phyloP scores from a whole-genome alignment of 176 grass and related monocot species.

The Melocanna baccifera region DNA sequence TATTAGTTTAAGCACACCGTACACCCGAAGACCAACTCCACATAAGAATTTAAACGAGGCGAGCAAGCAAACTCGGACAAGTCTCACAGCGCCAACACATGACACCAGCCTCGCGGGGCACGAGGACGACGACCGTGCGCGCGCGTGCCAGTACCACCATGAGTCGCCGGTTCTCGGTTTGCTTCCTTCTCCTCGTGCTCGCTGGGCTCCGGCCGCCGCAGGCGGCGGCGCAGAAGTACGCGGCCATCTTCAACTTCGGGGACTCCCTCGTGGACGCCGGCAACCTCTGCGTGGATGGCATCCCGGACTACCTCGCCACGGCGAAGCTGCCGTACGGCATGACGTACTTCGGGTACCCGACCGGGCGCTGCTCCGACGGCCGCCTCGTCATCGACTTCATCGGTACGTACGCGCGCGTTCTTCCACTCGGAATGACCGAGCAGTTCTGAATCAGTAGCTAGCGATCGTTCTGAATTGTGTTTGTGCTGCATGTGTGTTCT shows the following conservation, averaged over 20 bases:
- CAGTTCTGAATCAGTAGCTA: background rate
- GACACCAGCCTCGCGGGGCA: background rate
- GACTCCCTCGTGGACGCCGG: slow-evolving; percentile 79
- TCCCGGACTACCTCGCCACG: slow-evolving; percentile 74
- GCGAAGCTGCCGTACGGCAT: slow-evolving; percentile 65
- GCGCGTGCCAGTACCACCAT: background rate
- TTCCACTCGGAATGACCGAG: background rate
- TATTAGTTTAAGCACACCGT: background rate
- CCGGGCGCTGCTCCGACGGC: slow-evolving; percentile 80
- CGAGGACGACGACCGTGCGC: background rate
- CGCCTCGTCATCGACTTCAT: slow-evolving; percentile 81
- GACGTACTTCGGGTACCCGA: slow-evolving; percentile 77
- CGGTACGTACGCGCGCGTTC: slow-evolving; percentile 25
- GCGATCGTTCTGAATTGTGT: background rate
- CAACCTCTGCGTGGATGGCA: slow-evolving; percentile 68
- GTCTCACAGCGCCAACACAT: background rate
- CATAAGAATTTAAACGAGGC: slow-evolving; percentile 24
- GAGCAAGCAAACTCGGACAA: background rate
- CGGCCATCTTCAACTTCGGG: slow-evolving; percentile 85
- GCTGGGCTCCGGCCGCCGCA: background rate
- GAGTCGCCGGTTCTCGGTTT: slow-evolving; percentile 3
- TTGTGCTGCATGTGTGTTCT: background rate
- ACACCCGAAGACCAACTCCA: background rate
- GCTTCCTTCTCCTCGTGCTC: slow-evolving; percentile 22
- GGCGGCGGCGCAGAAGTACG: slow-evolving; percentile 45